Conservation (phyloP, 306 rosid species). For the Fragaria nilgerrensis region DNA sequence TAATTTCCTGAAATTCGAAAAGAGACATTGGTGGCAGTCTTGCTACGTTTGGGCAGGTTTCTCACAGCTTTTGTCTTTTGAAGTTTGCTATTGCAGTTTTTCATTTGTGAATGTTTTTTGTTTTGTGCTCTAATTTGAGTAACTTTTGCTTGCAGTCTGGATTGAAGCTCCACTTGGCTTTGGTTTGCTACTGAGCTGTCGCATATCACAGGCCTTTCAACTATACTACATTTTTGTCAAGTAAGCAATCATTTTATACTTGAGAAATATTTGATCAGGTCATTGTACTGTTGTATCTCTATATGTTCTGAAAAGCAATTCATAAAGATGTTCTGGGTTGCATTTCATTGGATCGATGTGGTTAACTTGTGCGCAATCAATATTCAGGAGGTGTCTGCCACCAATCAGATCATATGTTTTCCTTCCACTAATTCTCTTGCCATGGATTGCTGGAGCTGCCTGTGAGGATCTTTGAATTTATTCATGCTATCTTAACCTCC, state of each 20-base stretch:
- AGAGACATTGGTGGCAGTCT: slow-evolving; percentile 73
- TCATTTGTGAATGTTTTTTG: slow-evolving; percentile 6
- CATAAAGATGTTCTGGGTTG: not conserved
- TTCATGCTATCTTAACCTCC: not conserved
- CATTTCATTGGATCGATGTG: not conserved
- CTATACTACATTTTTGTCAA: slow-evolving; percentile 78
- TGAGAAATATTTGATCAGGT: slow-evolving; percentile 9
- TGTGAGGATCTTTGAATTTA: slow-evolving; percentile 47
- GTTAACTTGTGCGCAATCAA: slow-evolving; percentile 7
- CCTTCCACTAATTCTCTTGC: slow-evolving; percentile 74
- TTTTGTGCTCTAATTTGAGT: slow-evolving; percentile 2
- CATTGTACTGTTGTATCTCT: not conserved
- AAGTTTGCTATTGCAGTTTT: not conserved
- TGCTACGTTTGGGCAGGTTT: slow-evolving; percentile 95
- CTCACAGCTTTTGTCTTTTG: slow-evolving; percentile 21
- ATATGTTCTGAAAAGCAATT: not conserved
- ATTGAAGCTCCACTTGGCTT: slow-evolving; percentile 88
- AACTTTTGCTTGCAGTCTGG: slow-evolving; percentile 73
- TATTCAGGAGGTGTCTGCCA: slow-evolving; percentile 93
- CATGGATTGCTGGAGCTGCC: slow-evolving; percentile 81
- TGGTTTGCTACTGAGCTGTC: slow-evolving; percentile 85
- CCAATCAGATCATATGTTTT: slow-evolving; percentile 67
- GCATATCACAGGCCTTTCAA: slow-evolving; percentile 78
- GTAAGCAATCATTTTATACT: slow-evolving; percentile 46
- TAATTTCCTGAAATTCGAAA: slow-evolving; percentile 50